Evolutionary conservation across 495 filamentous ascomycete species (phyloP), one percentile per base, ranked within the genome.

Genomic region (Neurospora sp.): DNA sequence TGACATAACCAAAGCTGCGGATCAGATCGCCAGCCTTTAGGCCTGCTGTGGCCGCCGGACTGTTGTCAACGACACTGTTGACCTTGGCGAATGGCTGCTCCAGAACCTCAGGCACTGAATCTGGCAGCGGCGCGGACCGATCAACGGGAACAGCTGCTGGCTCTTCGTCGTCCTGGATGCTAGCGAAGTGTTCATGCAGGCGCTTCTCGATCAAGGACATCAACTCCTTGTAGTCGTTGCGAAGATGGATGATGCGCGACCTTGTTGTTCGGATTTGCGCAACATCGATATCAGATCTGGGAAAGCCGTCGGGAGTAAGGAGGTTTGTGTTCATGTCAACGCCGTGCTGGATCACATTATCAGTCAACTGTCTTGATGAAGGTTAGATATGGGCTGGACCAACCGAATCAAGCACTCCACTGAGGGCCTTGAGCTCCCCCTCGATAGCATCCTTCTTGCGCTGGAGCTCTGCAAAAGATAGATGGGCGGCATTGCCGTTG

Each of bases 261-360:
- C 96, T 86, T 18, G 94, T 97, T 11, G 93, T 96, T 59, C 96
- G 93, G 78, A 99, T 93, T 83, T 97, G 94, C 39, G 96, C 92
- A 75, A 99, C 91, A 80, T 99, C 96, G 72, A 99, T 90, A 81
- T 99, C 96, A 75, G 91, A 90, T 77, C 96, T 88, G 40, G 96
- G 96, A 80, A 92, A 99, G 70, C 95, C 96, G 82, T 99, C 96
- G 72, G 91, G 89, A 3, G 96, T 98, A 5, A 92, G 92, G 69
- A 99, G 85, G 59, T 87, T 85, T 4, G 96, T 97, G 80, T 90
- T 92, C 96, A 99, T 98, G 74, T 91, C 91, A 62, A 97, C 96
- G 48, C 90, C 90, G 82, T 98, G 96, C 96, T 97, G 75, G 69
- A 76, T 35, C 23, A 38, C 69, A 79, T 72, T 0, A 72, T 77